phyloP scores from a whole-genome alignment of 306 rosid species.

The Vicia sativa region DNA sequence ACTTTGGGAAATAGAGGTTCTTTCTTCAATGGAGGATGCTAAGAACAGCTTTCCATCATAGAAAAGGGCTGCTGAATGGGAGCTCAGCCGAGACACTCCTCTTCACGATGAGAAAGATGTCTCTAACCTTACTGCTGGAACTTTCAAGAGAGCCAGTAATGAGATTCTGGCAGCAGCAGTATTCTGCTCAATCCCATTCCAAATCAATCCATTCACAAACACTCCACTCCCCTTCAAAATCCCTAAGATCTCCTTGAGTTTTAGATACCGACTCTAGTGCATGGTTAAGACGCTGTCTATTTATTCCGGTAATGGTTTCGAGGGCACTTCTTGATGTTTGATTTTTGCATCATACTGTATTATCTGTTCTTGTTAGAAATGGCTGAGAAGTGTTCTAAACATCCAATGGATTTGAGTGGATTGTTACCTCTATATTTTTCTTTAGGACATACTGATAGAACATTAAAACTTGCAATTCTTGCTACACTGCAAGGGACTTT shows the following conservation, averaged over 20 bases:
- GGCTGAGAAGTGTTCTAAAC: conserved; percentile 94
- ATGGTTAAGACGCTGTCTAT: conserved; percentile 19
- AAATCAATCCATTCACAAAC: background rate
- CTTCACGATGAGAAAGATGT: conserved; percentile 75
- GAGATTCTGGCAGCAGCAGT: conserved; percentile 60
- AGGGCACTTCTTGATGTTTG: conserved; percentile 32
- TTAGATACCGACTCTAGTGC: conserved; percentile 30
- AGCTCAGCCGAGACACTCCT: conserved; percentile 76
- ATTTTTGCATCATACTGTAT: conserved; percentile 37
- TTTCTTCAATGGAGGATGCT: conserved; percentile 68
- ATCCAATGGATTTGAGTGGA: conserved; percentile 96
- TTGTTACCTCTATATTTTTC: conserved; percentile 91
- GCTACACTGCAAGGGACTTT: conserved; percentile 84
- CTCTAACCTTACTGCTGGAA: conserved; percentile 64
- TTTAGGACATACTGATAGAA: conserved; percentile 92
- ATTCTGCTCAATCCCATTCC: background rate
- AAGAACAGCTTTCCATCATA: conserved; percentile 63
- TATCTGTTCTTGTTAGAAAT: conserved; percentile 67
- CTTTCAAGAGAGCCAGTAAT: conserved; percentile 83
- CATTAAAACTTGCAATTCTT: conserved; percentile 76
- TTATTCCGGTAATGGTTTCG: background rate
- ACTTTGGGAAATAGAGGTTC: conserved; percentile 3
- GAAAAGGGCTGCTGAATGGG: conserved; percentile 89
- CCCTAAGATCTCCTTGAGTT: background rate
- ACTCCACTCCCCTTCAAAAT: background rate